Evolutionary conservation across 345 rosid species (phyloP), one percentile per base, ranked within the genome.

Genomic region (Hypericum androsaemum): DNA sequence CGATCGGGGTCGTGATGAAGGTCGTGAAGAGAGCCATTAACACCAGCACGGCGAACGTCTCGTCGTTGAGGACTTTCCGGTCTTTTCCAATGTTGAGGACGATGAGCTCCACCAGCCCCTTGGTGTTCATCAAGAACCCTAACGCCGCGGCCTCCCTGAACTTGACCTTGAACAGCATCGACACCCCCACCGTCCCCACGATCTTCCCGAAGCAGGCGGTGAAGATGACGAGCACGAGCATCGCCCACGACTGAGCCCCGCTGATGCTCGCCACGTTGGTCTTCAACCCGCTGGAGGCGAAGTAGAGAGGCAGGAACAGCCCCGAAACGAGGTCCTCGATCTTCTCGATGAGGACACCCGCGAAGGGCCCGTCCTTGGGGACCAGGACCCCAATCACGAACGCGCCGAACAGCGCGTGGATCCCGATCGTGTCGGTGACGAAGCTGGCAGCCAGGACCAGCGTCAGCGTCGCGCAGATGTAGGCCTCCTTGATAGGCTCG

Each of bases 71-170:
- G 10, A 74, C 72, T 67, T 58, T 74, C 64, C 88, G 69, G 52
- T 88, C 94, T 71, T 75, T 84, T 12, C 87, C 94, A 38, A 84
- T 84, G 70, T 87, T 87, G 53, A 87, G 87, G 51, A 87, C 87
- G 59, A 90, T 82, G 59, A 90, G 86, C 67, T 87, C 96, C 47
- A 90, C 95, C 72, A 88, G 62, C 14, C 96, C 90, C 64, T 82
- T 84, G 0, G 90, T 84, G 55, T 84, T 88, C 94, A 88, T 84
- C 36, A 84, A 60, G 59, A 88, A 73, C 8, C 94, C 94, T 2
- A 84, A 61, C 13, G 89, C 73, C 10, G 78, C 39, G 8, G 88
- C 66, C 56, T 88, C 96, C 43, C 38, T 58, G 7, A 74, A 37
- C 39, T 86, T 77, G 17, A 87, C 22, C 47, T 67, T 69, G 69